Evolutionary conservation across 495 filamentous ascomycete species (phyloP).

Genomic region (Apodospora peruviana): DNA sequence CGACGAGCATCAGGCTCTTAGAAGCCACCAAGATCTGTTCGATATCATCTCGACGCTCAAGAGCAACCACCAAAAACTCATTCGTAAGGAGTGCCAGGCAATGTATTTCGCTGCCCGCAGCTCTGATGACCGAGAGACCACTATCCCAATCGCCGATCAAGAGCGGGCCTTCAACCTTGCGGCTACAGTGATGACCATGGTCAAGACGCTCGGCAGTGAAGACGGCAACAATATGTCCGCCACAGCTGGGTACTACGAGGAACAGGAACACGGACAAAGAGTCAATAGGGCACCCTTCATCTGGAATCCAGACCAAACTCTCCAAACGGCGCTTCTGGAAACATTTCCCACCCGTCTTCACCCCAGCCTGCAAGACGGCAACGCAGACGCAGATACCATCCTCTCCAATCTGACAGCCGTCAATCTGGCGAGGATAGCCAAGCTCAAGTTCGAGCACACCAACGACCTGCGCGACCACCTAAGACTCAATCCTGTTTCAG

Average conservation of each 20-base stretch:
- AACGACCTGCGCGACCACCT: constrained; percentile 29
- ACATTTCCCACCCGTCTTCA: constrained; percentile 25
- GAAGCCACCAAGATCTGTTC: constrained; percentile 23
- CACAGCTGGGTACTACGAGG: not conserved
- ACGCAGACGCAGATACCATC: constrained; percentile 9
- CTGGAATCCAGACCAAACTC: constrained; percentile 19
- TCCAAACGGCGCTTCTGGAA: constrained; percentile 16
- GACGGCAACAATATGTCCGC: not conserved
- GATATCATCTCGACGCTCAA: constrained; percentile 18
- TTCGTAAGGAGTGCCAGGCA: constrained; percentile 2
- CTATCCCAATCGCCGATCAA: constrained; percentile 1
- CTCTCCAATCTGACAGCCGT: constrained; percentile 20
- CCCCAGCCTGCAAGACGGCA: constrained; percentile 18
- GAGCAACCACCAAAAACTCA: constrained; percentile 3
- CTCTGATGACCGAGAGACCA: not conserved
- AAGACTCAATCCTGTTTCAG: constrained; percentile 21
- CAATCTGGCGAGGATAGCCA: constrained; percentile 26
- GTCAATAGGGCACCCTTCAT: not conserved
- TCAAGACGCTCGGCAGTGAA: constrained; percentile 10
- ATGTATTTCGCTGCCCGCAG: not conserved
- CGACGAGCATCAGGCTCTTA: constrained; percentile 15
- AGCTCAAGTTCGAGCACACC: constrained; percentile 24
- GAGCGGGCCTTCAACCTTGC: constrained; percentile 25
- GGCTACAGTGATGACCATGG: constrained; percentile 28
- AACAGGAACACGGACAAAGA: not conserved